phyloP scores from a whole-genome alignment of 495 filamentous ascomycete genomes.

The Penicillium canariense region DNA sequence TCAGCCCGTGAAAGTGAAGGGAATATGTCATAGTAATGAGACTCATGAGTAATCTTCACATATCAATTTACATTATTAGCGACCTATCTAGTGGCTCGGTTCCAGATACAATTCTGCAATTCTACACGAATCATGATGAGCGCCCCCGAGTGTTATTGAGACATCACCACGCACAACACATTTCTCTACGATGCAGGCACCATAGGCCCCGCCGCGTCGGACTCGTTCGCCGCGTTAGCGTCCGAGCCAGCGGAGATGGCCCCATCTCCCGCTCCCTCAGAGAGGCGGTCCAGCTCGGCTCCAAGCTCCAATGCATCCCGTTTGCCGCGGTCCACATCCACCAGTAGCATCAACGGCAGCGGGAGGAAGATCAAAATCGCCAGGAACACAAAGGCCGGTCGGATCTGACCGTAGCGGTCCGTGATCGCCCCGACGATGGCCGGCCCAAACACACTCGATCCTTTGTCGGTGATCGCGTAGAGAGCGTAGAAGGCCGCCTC shows the following conservation, averaged over 20 bases:
- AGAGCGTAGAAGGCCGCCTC: constrained; percentile 96
- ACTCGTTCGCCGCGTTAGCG: constrained; percentile 1
- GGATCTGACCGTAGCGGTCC: constrained; percentile 82
- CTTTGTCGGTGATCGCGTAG: constrained; percentile 97
- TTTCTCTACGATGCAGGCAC: neutral
- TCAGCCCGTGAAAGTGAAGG: too few relatives aligned
- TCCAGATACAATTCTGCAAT: neutral
- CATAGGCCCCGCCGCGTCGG: neutral
- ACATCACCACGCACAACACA: neutral
- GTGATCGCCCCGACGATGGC: constrained; percentile 92
- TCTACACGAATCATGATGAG: neutral
- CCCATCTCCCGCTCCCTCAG: constrained; percentile 24
- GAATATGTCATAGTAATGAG: neutral
- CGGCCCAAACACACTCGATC: constrained; percentile 89
- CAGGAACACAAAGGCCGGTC: constrained; percentile 91
- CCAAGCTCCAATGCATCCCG: constrained; percentile 71
- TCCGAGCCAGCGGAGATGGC: constrained; percentile 14
- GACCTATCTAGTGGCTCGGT: neutral
- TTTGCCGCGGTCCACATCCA: constrained; percentile 88
- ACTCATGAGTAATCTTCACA: neutral
- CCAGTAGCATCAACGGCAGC: constrained; percentile 76
- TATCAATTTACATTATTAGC: neutral
- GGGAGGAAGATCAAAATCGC: constrained; percentile 79
- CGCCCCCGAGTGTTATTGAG: neutral
- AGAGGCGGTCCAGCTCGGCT: constrained; percentile 54